Evolutionary conservation across 345 rosid genomes (phyloP).

Genomic region (Noccaea caerulescens): DNA sequence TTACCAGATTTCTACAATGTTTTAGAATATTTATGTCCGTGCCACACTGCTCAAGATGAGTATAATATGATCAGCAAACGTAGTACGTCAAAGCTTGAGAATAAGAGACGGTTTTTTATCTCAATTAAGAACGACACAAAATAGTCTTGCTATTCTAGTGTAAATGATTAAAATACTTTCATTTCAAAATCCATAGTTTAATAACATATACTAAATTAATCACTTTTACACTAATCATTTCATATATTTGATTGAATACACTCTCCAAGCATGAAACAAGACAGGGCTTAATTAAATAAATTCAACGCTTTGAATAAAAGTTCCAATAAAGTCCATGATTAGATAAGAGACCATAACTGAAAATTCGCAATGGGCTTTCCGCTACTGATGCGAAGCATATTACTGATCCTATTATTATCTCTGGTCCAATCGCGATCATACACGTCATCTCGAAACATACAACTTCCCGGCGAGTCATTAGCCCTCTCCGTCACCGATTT

Average conservation of each 20-base stretch:
- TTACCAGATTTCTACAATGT: slow-evolving; percentile 26
- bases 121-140: too few species aligned
- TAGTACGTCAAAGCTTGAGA: too few species aligned
- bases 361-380: background rate
- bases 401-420: slow-evolving; percentile 34
- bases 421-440: slow-evolving; percentile 44
- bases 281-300: too few species aligned
- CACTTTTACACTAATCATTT: too few species aligned
- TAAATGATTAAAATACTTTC: too few species aligned
- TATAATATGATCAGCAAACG: background rate
- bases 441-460: slow-evolving; percentile 42
- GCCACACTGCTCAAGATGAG: slow-evolving; percentile 2
- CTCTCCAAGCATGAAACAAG: too few species aligned
- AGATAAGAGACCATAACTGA: background rate
- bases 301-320: too few species aligned
- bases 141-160: too few species aligned
- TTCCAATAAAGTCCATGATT: background rate
- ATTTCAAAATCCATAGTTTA: too few species aligned
- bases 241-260: too few species aligned
- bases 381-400: slow-evolving; percentile 14
- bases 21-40: slow-evolving; percentile 6
- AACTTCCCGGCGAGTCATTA: slow-evolving; percentile 36
- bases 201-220: too few species aligned
- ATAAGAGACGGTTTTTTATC: background rate
- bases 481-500: slow-evolving; percentile 60